These are phyloP conservation scores for Salix arbutifolia DNA, from an alignment of 345 rosid species.

Conservation along the genomic window DNA sequence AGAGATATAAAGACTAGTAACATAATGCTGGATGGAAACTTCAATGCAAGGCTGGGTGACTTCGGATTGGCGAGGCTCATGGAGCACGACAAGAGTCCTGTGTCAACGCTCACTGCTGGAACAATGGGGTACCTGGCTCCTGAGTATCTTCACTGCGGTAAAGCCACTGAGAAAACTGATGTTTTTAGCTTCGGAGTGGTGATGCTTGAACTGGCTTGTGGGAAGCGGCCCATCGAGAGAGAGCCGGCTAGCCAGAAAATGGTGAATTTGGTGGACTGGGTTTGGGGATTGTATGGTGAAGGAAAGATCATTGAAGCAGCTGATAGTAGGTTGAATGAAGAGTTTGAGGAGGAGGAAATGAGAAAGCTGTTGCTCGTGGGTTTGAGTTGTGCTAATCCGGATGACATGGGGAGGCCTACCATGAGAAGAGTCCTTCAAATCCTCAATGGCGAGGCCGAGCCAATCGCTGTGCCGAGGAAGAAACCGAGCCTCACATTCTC, in stretches of 20 bases:
- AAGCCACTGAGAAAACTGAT: conserved; percentile 85
- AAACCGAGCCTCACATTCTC: conserved; percentile 83
- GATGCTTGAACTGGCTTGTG: conserved; percentile 82
- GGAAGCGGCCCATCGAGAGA: conserved; percentile 86
- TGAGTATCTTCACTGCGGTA: conserved; percentile 90
- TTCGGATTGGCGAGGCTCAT: conserved; percentile 91
- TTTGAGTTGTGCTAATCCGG: conserved; percentile 80
- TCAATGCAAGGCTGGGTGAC: conserved; percentile 86
- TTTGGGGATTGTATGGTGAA: conserved; percentile 66
- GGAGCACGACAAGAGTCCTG: conserved; percentile 91
- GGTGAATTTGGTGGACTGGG: conserved; percentile 92
- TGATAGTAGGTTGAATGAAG: conserved; percentile 62
- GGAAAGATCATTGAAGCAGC: conserved; percentile 76
- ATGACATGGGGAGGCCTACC: conserved; percentile 63
- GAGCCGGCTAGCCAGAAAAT: conserved; percentile 54
- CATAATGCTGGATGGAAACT: conserved; percentile 77
- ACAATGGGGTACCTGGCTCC: conserved; percentile 98
- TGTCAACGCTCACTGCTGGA: conserved; percentile 90
- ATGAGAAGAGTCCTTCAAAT: conserved; percentile 88
- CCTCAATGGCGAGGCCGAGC: conserved; percentile 62
- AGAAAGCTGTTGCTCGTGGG: conserved; percentile 79
- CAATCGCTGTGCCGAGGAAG: conserved; percentile 48
- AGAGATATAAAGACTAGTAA: conserved; percentile 89
- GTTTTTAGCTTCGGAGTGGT: conserved; percentile 88
- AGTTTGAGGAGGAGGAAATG: conserved; percentile 62